Evolutionary conservation across 306 rosid genomes (phyloP).

Genomic region (Dalbergia cultrata): DNA sequence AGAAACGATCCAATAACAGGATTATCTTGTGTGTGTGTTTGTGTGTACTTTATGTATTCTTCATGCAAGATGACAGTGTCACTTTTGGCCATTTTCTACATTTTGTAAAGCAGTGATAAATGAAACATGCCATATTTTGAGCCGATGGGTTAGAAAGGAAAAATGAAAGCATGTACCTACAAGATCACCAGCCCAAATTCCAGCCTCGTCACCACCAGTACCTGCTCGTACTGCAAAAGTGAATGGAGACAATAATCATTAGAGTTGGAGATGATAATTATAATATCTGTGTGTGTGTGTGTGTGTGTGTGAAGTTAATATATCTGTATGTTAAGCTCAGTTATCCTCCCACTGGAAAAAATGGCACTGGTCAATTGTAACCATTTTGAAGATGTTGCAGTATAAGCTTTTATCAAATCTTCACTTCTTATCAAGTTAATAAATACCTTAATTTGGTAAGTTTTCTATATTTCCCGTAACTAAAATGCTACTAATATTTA

Average conservation of each 20-base stretch:
- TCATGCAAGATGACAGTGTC: background rate
- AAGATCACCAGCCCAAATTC: conserved; percentile 99
- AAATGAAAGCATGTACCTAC: conserved; percentile 91
- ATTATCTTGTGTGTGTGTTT: conserved; percentile 12
- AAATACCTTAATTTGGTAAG: conserved; percentile 14
- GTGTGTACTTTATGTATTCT: conserved; percentile 32
- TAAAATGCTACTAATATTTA: background rate
- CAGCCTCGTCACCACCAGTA: conserved; percentile 99
- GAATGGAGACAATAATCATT: conserved; percentile 32
- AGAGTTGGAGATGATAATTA: background rate
- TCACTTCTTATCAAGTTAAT: conserved; percentile 25
- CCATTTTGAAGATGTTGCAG: conserved; percentile 29
- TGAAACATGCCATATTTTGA: conserved; percentile 28
- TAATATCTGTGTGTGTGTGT: too few species aligned
- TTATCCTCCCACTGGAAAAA: background rate
- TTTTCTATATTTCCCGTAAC: conserved; percentile 19
- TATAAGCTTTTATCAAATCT: conserved; percentile 27
- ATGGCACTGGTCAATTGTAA: conserved; percentile 29
- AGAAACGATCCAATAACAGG: conserved; percentile 31
- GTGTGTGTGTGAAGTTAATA: background rate
- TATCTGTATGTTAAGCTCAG: conserved; percentile 19
- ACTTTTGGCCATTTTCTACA: background rate
- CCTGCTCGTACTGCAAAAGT: conserved; percentile 94
- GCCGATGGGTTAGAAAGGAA: conserved; percentile 54
- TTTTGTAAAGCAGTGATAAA: conserved; percentile 17